phyloP scores from a whole-genome alignment of 495 filamentous ascomycete species.

The Pyrenula massariospora region DNA sequence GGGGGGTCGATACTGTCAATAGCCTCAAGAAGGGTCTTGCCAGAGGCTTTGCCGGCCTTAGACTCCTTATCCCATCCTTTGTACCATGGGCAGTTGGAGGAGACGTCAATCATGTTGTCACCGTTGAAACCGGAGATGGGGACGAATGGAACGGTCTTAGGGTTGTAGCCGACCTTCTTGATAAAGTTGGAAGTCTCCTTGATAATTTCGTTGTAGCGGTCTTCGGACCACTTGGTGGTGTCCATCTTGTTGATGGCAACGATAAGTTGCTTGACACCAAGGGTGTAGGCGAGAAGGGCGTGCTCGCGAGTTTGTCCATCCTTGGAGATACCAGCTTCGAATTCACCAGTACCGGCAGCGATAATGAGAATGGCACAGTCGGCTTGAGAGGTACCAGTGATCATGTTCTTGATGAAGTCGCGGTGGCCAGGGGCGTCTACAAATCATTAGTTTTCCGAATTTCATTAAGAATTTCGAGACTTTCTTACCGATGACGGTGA shows the following conservation, averaged over 20 bases:
- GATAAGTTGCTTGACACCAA: conserved; percentile 99
- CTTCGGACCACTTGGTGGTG: conserved; percentile 95
- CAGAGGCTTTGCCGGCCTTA: conserved; percentile 78
- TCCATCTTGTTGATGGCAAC: conserved; percentile 99
- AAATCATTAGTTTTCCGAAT: conserved; percentile 5
- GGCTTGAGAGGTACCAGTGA: conserved; percentile 99
- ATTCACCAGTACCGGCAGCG: conserved; percentile 99
- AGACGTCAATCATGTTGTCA: conserved; percentile 96
- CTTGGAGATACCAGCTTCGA: conserved; percentile 99
- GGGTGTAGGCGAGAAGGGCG: conserved; percentile 99
- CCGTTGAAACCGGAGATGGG: conserved; percentile 99
- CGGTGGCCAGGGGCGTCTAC: conserved; percentile 96
- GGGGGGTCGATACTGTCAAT: conserved; percentile 95
- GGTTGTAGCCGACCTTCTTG: conserved; percentile 99
- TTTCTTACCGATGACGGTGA: conserved; percentile 89
- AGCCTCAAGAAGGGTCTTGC: conserved; percentile 98
- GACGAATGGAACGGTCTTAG: conserved; percentile 94
- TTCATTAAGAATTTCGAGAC: background rate
- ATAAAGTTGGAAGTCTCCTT: conserved; percentile 99
- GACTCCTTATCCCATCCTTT: conserved; percentile 99
- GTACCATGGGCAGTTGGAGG: conserved; percentile 98
- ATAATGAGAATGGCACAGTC: conserved; percentile 99
- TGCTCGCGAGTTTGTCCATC: conserved; percentile 99
- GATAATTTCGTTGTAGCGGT: conserved; percentile 96
- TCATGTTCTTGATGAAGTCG: conserved; percentile 99